These are phyloP conservation scores for Dionaea muscipula DNA, from an alignment of 179 eudicot species.

Conservation along the genomic window DNA sequence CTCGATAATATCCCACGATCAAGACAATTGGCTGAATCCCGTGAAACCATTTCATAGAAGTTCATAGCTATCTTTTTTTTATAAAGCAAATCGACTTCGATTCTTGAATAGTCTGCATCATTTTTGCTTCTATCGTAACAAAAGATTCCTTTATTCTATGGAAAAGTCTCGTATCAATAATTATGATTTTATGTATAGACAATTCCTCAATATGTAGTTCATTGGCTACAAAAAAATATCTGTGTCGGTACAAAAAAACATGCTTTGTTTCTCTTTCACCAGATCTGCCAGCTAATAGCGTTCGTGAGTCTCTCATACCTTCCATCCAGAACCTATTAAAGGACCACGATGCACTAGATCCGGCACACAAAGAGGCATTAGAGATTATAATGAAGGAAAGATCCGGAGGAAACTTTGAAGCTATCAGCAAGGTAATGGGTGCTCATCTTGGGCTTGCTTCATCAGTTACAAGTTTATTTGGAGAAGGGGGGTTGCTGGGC, in stretches of 20 bases:
- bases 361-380: constrained; percentile 93
- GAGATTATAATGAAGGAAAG: constrained; percentile 86
- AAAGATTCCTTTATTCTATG: neutral
- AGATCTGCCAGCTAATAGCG: constrained; percentile 72
- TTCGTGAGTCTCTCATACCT: constrained; percentile 68
- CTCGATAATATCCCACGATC: no score
- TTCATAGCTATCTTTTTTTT: no score
- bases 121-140: neutral
- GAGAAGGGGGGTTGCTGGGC: constrained; percentile 75
- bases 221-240: neutral
- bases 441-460: constrained; percentile 84
- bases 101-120: no score
- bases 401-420: constrained; percentile 75
- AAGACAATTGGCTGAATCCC: no score
- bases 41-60: no score
- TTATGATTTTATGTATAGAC: neutral
- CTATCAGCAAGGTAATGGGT: constrained; percentile 89
- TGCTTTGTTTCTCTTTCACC: constrained; percentile 12
- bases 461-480: constrained; percentile 63
- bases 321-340: constrained; percentile 77
- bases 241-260: neutral
- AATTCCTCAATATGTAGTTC: neutral
- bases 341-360: constrained; percentile 92
- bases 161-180: neutral
- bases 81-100: no score